These are phyloP conservation scores for Talaromyces liani DNA, from an alignment of 495 filamentous ascomycete genomes.

Conservation along the genomic window DNA sequence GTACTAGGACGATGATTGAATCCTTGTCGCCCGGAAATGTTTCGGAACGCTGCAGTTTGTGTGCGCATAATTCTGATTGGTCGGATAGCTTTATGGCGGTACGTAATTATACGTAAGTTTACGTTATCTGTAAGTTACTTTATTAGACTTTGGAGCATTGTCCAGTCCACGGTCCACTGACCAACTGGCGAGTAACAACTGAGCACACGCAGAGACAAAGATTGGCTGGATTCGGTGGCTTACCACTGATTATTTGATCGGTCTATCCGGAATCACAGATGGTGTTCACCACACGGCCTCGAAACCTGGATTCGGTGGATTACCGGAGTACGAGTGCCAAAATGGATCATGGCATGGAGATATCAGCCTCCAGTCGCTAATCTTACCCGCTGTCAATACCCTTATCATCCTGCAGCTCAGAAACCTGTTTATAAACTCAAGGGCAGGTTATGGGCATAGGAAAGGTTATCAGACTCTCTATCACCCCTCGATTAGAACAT, in stretches of 20 bases:
- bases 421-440: neutral
- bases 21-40: slow-evolving; percentile 1
- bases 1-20: neutral
- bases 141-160: neutral
- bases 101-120: neutral
- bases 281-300: neutral
- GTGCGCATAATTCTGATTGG: neutral
- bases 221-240: neutral
- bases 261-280: neutral
- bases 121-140: neutral
- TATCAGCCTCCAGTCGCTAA: neutral
- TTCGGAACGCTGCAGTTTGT: neutral
- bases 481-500: neutral
- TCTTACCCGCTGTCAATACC: neutral
- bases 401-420: neutral
- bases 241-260: neutral
- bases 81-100: neutral
- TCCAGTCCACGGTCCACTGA: neutral
- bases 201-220: neutral
- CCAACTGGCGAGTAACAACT: neutral
- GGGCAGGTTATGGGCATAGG: neutral
- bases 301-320: neutral
- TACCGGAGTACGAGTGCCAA: neutral
- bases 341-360: neutral
- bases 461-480: neutral